Evolutionary conservation across 495 filamentous ascomycete species (phyloP).

Genomic region (Pyrenopolyporus hunteri): DNA sequence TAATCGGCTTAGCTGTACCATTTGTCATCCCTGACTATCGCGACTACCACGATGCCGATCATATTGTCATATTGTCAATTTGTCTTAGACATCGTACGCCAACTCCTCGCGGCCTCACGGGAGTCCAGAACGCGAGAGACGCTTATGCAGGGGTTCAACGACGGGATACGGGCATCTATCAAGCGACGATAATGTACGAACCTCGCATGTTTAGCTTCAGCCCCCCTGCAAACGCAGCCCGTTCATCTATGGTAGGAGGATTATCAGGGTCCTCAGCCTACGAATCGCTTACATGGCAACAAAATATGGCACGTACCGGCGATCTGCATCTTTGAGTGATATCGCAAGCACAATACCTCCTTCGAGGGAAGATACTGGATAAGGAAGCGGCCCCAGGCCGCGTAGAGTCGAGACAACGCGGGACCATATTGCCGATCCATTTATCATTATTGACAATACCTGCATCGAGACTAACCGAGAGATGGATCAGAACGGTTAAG

Average conservation of each 20-base stretch:
- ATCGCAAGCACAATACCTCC: neutral
- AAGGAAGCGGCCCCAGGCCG: conserved; percentile 11
- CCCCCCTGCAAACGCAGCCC: conserved; percentile 8
- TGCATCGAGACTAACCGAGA: conserved; percentile 22
- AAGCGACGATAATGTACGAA: conserved; percentile 11
- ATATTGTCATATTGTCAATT: conserved; percentile 35
- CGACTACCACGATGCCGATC: conserved; percentile 27
- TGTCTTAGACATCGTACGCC: conserved; percentile 34
- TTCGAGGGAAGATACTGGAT: conserved; percentile 17
- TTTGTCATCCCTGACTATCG: conserved; percentile 41
- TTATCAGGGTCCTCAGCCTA: conserved; percentile 30
- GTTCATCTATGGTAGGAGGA: conserved; percentile 16
- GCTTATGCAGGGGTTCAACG: conserved; percentile 31
- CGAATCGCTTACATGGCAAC: conserved; percentile 15
- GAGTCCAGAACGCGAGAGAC: conserved; percentile 24
- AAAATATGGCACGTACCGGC: conserved; percentile 10
- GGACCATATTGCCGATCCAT: conserved; percentile 34
- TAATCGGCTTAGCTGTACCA: conserved; percentile 12
- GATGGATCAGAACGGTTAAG: conserved; percentile 22
- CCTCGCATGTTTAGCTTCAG: conserved; percentile 10
- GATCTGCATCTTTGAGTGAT: conserved; percentile 18
- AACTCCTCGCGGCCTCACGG: conserved; percentile 9
- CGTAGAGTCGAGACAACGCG: conserved; percentile 12
- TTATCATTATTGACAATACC: conserved; percentile 29
- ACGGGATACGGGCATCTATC: conserved; percentile 18